A percentile compares a stretch with the other conserved stretches of the same genome.
phyloP scores from a whole-genome alignment of 2,329 filamentous ascomycete genomes.

The Chaetothyriales sp. region DNA sequence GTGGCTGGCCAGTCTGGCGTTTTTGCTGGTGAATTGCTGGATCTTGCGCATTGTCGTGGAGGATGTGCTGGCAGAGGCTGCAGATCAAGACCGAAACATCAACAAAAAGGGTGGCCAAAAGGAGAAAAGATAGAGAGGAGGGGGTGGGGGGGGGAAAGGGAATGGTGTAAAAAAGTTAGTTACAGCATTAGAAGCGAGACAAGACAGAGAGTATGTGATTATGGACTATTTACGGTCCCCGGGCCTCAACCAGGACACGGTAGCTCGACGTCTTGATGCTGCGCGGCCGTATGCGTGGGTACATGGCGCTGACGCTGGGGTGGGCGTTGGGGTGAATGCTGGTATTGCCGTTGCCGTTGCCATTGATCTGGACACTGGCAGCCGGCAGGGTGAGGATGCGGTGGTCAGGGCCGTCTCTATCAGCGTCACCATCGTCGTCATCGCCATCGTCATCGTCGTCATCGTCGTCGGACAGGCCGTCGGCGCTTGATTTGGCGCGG shows the following conservation, averaged over 20 bases:
- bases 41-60: conserved; percentile 65
- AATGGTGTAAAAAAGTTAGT: too few relatives aligned
- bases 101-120: neutral
- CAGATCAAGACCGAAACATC: neutral
- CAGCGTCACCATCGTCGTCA: neutral
- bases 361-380: neutral
- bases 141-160: too few relatives aligned
- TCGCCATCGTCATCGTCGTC: neutral
- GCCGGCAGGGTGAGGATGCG: neutral
- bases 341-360: neutral
- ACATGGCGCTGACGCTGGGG: conserved; percentile 21
- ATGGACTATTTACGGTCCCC: conserved; percentile 8
- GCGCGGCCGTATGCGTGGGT: conserved; percentile 24
- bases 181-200: neutral
- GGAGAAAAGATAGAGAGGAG: neutral
- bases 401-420: neutral
- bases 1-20: conserved; percentile 57
- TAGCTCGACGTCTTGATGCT: conserved; percentile 28
- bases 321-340: neutral
- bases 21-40: conserved; percentile 78
- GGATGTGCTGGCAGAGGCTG: conserved; percentile 32
- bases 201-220: neutral
- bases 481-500: neutral
- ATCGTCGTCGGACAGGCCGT: neutral
- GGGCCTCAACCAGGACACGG: conserved; percentile 26